phyloP scores from a whole-genome alignment of 768 basidiomycete genomes.

The Tylopilus intermedius region DNA sequence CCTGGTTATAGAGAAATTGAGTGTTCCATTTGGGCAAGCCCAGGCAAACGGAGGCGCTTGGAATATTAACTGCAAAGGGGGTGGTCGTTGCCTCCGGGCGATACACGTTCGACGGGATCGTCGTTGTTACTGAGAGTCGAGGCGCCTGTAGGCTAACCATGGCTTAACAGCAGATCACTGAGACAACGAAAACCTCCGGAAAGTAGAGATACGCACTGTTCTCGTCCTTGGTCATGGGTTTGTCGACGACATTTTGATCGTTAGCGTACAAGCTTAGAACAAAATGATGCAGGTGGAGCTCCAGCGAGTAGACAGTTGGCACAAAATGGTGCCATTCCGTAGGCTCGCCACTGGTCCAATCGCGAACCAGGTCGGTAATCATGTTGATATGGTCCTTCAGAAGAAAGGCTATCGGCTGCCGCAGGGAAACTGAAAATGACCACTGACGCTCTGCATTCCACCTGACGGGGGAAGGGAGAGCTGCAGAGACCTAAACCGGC shows the following conservation, averaged over 20 bases:
- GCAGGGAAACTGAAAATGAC: slow-evolving; percentile 68
- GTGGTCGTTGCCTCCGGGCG: slow-evolving; percentile 65
- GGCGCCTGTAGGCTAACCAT: slow-evolving; percentile 63
- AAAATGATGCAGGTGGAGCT: slow-evolving; percentile 71
- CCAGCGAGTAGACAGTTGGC: slow-evolving; percentile 71
- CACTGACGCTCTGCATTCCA: slow-evolving; percentile 84
- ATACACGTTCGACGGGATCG: slow-evolving; percentile 67
- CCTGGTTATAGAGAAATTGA: slow-evolving; percentile 60
- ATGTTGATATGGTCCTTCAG: slow-evolving; percentile 93
- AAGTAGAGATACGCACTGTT: slow-evolving; percentile 53
- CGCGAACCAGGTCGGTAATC: slow-evolving; percentile 86
- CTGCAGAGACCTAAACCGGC: slow-evolving; percentile 52
- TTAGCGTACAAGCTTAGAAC: slow-evolving; percentile 80
- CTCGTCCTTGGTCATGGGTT: slow-evolving; percentile 72
- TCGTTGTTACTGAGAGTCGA: slow-evolving; percentile 43
- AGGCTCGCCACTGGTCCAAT: slow-evolving; percentile 84
- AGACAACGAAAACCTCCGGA: not conserved
- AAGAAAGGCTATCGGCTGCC: slow-evolving; percentile 68
- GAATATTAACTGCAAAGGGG: slow-evolving; percentile 57
- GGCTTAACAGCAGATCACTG: slow-evolving; percentile 41
- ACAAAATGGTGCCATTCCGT: slow-evolving; percentile 78
- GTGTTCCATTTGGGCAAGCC: slow-evolving; percentile 89
- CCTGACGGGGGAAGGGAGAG: slow-evolving; percentile 71
- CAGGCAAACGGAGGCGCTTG: slow-evolving; percentile 54
- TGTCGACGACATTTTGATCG: slow-evolving; percentile 95